Evolutionary conservation across 257 asterid species (phyloP).

Genomic region (Petrea volubilis): DNA sequence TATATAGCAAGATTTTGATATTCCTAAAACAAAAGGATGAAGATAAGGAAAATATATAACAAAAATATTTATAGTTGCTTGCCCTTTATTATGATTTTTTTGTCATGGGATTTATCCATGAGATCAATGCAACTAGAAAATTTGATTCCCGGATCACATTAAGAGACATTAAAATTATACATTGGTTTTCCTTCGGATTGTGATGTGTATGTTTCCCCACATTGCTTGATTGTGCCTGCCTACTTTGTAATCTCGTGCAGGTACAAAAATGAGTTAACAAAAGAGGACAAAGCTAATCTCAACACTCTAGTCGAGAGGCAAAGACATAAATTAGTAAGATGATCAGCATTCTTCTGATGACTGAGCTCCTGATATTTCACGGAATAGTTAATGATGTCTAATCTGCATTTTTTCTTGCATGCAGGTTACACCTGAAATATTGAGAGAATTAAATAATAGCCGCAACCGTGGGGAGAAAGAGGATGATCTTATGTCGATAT

Average conservation of each 20-base stretch:
- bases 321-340: conserved; percentile 77
- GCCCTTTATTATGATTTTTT: neutral
- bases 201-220: neutral
- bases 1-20: too few relatives aligned
- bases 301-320: conserved; percentile 65
- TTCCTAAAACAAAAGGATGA: too few relatives aligned
- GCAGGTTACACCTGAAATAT: conserved; percentile 93
- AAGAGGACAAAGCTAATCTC: conserved; percentile 76
- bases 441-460: conserved; percentile 84
- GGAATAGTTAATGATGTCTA: neutral
- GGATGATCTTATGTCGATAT: conserved; percentile 65
- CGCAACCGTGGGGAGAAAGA: conserved; percentile 94
- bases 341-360: conserved; percentile 7
- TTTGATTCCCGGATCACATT: neutral
- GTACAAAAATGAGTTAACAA: conserved; percentile 82
- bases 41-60: too few relatives aligned
- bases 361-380: neutral
- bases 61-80: neutral
- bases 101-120: neutral
- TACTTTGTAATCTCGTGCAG: conserved; percentile 33
- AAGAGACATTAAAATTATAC: neutral
- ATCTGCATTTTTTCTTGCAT: conserved; percentile 8
- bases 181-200: neutral
- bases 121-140: neutral
- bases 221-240: neutral